Evolutionary conservation across 2,329 filamentous ascomycete species (phyloP), one percentile per base, ranked within the genome.

Genomic region (Penicillium brasilianum): DNA sequence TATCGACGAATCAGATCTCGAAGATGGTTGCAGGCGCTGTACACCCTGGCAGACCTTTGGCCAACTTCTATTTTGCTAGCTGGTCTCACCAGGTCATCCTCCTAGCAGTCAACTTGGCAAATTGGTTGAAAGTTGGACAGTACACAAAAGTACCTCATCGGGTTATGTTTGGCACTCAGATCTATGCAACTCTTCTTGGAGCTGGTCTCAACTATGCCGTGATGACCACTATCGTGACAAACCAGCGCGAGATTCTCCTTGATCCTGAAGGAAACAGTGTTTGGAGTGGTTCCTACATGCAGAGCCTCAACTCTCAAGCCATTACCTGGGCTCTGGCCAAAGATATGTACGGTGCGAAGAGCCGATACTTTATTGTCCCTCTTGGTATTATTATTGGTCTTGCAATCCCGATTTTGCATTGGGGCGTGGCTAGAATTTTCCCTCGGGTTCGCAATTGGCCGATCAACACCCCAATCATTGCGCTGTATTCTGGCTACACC

Each of bases 21-120:
- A 81, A 84, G 67, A 80, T 84, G 76, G 68, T 85, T 22, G 82
- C 77, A 3, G 83, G 81, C 20, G 81, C 83, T 36, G 71, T 85
- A 58, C 75, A 79, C 55, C 81, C 77, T 14, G 75, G 75, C 3
- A 36, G 51, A 13, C 51, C 51, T 9, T 28, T 54, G 11, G 51
- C 25, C 76, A 62, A 67, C 41, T 51, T 77, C 55, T 76, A 76
- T 53, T 73, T 73, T 61, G 70, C 70, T 32, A 54, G 30, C 51
- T 54, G 51, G 51, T 30, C 36, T 54, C 34, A 28, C 20, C 51
- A 54, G 16, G 51, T 32, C 20, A 37, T 41, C 4, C 22, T 54
- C 3, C 51, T 54, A 14, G 36, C 36, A 5, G 16, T 32, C 36
- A 34, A 54, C n/a, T n/a, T 52, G 22, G 22, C 43, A 28, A 46